Conservation (phyloP, 2,329 filamentous ascomycete genomes). For the Xylariaceae sp. region DNA sequence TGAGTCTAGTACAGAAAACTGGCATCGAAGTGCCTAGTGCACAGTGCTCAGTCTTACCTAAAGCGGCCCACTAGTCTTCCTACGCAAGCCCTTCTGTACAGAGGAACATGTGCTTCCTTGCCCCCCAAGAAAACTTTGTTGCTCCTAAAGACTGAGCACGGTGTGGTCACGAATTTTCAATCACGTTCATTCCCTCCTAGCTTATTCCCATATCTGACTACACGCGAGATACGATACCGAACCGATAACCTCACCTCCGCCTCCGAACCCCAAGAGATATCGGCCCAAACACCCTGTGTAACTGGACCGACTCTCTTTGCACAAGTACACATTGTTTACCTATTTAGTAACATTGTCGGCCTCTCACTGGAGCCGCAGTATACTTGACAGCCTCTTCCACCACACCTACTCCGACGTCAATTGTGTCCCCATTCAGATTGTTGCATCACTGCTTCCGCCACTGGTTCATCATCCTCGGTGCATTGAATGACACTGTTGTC, state of each 20-base stretch:
- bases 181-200: background rate
- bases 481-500: no score
- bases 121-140: background rate
- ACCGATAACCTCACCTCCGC: no score
- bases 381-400: background rate
- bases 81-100: conserved; percentile 12
- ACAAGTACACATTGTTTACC: background rate
- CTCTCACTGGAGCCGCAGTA: no score
- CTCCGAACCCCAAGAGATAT: conserved; percentile 5
- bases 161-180: background rate
- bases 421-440: background rate
- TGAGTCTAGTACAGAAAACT: no score
- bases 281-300: background rate
- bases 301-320: background rate
- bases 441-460: background rate
- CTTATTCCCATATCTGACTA: no score
- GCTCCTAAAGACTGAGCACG: conserved; percentile 20
- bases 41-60: no score
- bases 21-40: no score
- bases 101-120: background rate
- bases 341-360: no score
- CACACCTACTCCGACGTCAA: background rate
- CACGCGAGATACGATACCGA: no score
- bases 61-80: no score
- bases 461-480: background rate